Conservation (phyloP, 73 alveolate genomes). For the Paramecium octaurelia region DNA sequence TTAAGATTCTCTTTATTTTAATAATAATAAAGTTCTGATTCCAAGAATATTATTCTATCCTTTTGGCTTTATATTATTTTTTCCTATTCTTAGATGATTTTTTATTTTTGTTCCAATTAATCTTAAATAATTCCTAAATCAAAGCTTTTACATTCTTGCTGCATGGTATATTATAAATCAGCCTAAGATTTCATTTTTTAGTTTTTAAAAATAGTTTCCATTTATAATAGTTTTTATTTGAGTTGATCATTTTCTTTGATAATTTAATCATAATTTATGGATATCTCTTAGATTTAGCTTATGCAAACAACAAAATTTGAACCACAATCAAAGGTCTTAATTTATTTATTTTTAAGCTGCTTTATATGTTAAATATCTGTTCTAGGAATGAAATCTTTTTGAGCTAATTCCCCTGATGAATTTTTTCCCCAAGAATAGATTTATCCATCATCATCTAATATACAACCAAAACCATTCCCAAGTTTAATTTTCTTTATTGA, state of each 20-base stretch:
- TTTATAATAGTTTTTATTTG: background rate
- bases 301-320: background rate
- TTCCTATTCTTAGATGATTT: background rate
- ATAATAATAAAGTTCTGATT: background rate
- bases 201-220: background rate
- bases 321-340: background rate
- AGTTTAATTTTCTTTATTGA: background rate
- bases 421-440: background rate
- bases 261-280: background rate
- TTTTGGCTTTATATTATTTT: background rate
- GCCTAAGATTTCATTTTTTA: background rate
- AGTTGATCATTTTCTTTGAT: background rate
- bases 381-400: background rate
- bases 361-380: background rate
- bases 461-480: background rate
- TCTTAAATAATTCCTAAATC: background rate
- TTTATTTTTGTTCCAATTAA: background rate
- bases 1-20: background rate
- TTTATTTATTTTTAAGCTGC: background rate
- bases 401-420: conserved; percentile 1
- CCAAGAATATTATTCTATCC: background rate
- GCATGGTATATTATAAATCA: background rate
- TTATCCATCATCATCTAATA: background rate
- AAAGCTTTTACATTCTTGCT: conserved; percentile 2
- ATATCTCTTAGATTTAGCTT: background rate